Conservation (phyloP, 106 monocot species). For the Triglochin maritima region DNA sequence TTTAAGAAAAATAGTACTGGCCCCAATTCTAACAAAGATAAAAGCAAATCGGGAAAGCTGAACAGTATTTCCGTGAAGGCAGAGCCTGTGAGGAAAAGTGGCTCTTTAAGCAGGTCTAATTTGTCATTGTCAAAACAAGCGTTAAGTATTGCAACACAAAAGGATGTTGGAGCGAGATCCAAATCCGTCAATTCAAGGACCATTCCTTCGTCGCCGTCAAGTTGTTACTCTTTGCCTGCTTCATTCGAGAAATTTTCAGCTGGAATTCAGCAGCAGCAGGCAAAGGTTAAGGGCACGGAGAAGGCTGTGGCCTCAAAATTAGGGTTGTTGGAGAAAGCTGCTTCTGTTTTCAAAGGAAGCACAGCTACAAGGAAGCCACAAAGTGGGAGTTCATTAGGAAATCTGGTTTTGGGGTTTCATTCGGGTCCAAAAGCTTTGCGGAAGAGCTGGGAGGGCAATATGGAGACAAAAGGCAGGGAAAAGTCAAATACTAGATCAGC, state of each 20-base stretch:
- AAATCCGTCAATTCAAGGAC: constrained; percentile 37
- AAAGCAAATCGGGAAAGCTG: constrained; percentile 23
- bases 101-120: constrained; percentile 33
- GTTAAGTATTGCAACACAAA: constrained; percentile 15
- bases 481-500: constrained; percentile 20
- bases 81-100: constrained; percentile 32
- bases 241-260: constrained; percentile 55
- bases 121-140: constrained; percentile 38
- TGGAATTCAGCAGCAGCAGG: constrained; percentile 42
- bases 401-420: constrained; percentile 16
- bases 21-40: constrained; percentile 21
- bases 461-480: constrained; percentile 22
- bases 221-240: constrained; percentile 52
- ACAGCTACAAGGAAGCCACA: constrained; percentile 29
- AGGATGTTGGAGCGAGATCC: constrained; percentile 17
- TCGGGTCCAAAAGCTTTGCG: constrained; percentile 35
- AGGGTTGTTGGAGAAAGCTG: constrained; percentile 46
- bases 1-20: constrained; percentile 8
- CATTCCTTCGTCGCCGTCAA: constrained; percentile 57
- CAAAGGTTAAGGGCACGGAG: constrained; percentile 23
- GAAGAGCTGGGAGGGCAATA: constrained; percentile 59
- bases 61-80: constrained; percentile 16
- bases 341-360: constrained; percentile 39
- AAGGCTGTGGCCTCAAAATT: constrained; percentile 26
- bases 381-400: constrained; percentile 19